Conservation (phyloP, 2,329 filamentous ascomycete genomes). For the Orbilia brochopaga region DNA sequence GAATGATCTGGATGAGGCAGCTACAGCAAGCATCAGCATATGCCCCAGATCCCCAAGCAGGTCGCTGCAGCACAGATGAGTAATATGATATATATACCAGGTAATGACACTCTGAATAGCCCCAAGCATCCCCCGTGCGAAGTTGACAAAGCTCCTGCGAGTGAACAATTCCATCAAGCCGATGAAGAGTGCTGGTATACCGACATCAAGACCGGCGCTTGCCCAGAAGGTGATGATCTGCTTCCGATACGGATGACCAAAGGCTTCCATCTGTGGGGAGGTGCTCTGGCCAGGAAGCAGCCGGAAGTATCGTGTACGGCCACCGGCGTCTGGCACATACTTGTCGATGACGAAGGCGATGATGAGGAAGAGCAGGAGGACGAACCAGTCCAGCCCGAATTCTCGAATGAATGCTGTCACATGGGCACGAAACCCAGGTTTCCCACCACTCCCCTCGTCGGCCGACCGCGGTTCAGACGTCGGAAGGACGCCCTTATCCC, state of each 20-base stretch:
- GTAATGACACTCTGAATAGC: constrained; percentile 36
- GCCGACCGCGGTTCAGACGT: constrained; percentile 3
- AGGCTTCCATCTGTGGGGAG: constrained; percentile 36
- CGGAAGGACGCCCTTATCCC: not conserved
- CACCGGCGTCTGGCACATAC: constrained; percentile 42
- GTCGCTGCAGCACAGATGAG: too few species aligned
- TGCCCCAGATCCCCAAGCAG: too few species aligned
- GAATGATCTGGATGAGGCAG: constrained; percentile 36
- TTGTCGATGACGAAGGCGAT: constrained; percentile 44
- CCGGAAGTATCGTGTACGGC: constrained; percentile 35
- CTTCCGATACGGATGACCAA: constrained; percentile 35
- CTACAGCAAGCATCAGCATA: constrained; percentile 9
- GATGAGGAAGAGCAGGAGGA: constrained; percentile 31
- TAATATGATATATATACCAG: constrained; percentile 15
- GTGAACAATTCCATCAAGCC: constrained; percentile 22
- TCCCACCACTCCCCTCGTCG: not conserved
- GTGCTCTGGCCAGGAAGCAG: constrained; percentile 34
- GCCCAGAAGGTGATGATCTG: constrained; percentile 45
- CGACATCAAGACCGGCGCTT: constrained; percentile 30
- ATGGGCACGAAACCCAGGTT: not conserved
- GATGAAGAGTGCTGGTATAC: constrained; percentile 37
- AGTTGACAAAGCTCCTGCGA: constrained; percentile 20
- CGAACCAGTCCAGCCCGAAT: constrained; percentile 30
- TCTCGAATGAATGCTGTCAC: constrained; percentile 5
- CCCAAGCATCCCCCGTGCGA: constrained; percentile 30